Conservation (phyloP, 345 rosid genomes). For the Ricinus communis region DNA sequence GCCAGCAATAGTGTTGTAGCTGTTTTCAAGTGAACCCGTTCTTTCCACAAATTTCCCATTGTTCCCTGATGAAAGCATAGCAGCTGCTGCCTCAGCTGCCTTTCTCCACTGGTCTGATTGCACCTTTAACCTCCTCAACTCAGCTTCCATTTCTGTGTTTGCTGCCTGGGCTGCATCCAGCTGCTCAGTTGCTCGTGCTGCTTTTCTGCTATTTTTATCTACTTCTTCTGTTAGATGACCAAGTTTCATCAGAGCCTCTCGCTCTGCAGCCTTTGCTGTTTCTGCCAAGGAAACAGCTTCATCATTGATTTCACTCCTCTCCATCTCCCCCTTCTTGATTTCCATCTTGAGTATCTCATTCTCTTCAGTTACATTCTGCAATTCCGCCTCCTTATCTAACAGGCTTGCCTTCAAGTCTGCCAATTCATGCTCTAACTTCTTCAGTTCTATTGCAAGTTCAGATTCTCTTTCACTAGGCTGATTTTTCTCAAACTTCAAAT, state of each 20-base stretch:
- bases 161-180: conserved; percentile 73
- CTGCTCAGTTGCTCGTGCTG: conserved; percentile 57
- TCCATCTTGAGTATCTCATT: conserved; percentile 57
- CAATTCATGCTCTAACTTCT: conserved; percentile 54
- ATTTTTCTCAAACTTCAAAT: conserved; percentile 42
- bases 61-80: conserved; percentile 76
- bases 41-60: conserved; percentile 68
- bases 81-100: conserved; percentile 95
- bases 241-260: conserved; percentile 62
- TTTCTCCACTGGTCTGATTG: conserved; percentile 99
- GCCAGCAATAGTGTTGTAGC: conserved; percentile 43
- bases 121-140: conserved; percentile 86
- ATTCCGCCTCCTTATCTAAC: conserved; percentile 51
- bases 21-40: conserved; percentile 58
- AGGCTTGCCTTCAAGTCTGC: conserved; percentile 52
- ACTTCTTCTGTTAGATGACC: conserved; percentile 65
- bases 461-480: conserved; percentile 39
- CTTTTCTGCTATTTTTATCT: conserved; percentile 65
- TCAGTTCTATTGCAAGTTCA: conserved; percentile 42
- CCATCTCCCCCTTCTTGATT: conserved; percentile 49
- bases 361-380: conserved; percentile 46
- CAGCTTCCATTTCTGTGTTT: conserved; percentile 75
- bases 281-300: conserved; percentile 47
- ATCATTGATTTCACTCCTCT: conserved; percentile 42
- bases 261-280: conserved; percentile 53